Percentiles rank a stretch among this genome's conserved stretches.
These are phyloP conservation scores for Apiotrichum porosum DNA, from an alignment of 1,284 basidiomycete species.

Conservation along the genomic window DNA sequence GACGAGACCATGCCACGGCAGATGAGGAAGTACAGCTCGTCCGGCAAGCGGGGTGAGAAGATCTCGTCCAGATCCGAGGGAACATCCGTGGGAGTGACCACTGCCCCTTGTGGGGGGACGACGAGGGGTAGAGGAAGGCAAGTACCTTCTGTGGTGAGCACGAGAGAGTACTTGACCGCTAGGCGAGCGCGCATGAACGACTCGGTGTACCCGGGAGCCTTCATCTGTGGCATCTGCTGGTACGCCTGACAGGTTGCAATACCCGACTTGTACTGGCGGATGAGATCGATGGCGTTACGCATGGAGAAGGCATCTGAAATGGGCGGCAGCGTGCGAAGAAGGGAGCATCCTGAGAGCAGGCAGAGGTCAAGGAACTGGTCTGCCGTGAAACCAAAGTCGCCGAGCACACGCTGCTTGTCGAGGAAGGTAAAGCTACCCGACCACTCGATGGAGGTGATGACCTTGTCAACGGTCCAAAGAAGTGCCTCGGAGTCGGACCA, in stretches of 20 bases:
- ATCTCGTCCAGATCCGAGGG: slow-evolving; percentile 90
- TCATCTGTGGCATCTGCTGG: slow-evolving; percentile 54
- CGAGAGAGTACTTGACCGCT: slow-evolving; percentile 88
- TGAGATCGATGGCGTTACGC: slow-evolving; percentile 79
- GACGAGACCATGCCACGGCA: slow-evolving; percentile 85
- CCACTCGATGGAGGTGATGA: slow-evolving; percentile 84
- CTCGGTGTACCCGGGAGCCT: slow-evolving; percentile 60
- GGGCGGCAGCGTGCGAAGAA: slow-evolving; percentile 82
- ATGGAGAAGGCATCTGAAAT: slow-evolving; percentile 65
- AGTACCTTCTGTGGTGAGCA: slow-evolving; percentile 82
- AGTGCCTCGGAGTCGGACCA: slow-evolving; percentile 87
- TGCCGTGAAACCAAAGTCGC: slow-evolving; percentile 69
- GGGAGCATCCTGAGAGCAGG: slow-evolving; percentile 85
- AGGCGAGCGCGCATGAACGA: slow-evolving; percentile 83
- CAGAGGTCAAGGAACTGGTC: slow-evolving; percentile 95
- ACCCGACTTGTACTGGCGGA: slow-evolving; percentile 83
- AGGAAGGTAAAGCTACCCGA: slow-evolving; percentile 71
- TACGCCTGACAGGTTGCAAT: slow-evolving; percentile 72
- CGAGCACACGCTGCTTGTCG: slow-evolving; percentile 71
- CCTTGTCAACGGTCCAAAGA: slow-evolving; percentile 82
- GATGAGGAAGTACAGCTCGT: slow-evolving; percentile 94
- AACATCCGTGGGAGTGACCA: slow-evolving; percentile 72
- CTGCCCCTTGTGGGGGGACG: slow-evolving; percentile 51
- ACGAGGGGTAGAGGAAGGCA: slow-evolving; percentile 85
- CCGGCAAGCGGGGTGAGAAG: slow-evolving; percentile 89